Percentiles rank a stretch among this genome's conserved stretches.
Evolutionary conservation across 371 early-diverging fungal species (phyloP).

Genomic region (Mycotypha africana): DNA sequence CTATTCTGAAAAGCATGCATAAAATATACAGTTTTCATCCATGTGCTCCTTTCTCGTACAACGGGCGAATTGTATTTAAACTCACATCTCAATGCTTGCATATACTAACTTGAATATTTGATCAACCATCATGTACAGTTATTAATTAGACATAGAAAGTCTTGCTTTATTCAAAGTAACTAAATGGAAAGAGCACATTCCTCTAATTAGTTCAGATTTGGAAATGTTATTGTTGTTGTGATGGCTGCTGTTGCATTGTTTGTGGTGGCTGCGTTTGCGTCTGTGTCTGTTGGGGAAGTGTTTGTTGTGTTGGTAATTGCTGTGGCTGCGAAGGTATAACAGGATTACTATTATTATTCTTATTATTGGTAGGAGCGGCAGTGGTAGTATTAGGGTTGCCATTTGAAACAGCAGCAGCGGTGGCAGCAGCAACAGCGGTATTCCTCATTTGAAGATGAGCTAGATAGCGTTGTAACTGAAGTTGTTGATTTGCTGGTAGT

Average conservation of each 20-base stretch:
- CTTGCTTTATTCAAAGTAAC: too few relatives aligned
- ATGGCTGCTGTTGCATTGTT: conserved; percentile 3
- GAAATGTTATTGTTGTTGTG: not conserved
- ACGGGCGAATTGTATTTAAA: too few relatives aligned
- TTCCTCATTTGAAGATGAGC: conserved; percentile 37
- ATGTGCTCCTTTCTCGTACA: too few relatives aligned
- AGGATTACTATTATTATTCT: not conserved
- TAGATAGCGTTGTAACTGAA: conserved; percentile 35
- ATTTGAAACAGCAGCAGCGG: conserved; percentile 3
- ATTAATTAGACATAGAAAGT: too few relatives aligned
- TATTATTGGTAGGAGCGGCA: not conserved
- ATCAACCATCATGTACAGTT: too few relatives aligned
- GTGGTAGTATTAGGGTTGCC: not conserved
- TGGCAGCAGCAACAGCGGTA: conserved; percentile 20
- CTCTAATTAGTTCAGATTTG: too few relatives aligned
- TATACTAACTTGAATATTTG: too few relatives aligned
- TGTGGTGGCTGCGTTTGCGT: conserved; percentile 1
- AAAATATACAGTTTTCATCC: too few relatives aligned
- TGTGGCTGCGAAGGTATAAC: not conserved
- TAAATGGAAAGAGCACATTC: too few relatives aligned
- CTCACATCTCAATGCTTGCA: too few relatives aligned
- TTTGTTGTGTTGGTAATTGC: conserved; percentile 8
- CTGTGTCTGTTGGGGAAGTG: conserved; percentile 3
- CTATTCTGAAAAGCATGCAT: too few relatives aligned
- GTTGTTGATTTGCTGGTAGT: conserved; percentile 30